Conservation (phyloP, 2,329 filamentous ascomycete species). For the Xylaria multiplex region DNA sequence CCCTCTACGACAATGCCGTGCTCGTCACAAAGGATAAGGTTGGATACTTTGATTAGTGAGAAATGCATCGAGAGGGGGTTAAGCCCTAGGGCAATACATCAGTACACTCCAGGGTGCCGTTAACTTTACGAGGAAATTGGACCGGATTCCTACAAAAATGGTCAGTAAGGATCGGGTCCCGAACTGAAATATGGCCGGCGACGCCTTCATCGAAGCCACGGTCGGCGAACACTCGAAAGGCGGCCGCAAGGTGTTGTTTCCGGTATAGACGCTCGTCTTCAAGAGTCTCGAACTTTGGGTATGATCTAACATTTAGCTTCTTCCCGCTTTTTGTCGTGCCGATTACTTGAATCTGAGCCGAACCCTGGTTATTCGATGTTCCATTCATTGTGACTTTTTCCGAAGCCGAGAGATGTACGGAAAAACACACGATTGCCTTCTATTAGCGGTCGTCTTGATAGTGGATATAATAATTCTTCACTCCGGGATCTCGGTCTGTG, state of each 20-base stretch:
- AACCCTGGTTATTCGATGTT: conserved; percentile 34
- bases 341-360: conserved; percentile 43
- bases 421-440: conserved; percentile 20
- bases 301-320: conserved; percentile 45
- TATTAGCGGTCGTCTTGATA: not conserved
- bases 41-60: conserved; percentile 66
- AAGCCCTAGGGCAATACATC: conserved; percentile 35
- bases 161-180: conserved; percentile 67
- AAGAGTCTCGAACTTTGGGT: conserved; percentile 58
- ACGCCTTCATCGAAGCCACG: conserved; percentile 72
- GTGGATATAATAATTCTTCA: conserved; percentile 31
- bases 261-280: conserved; percentile 67
- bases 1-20: conserved; percentile 67
- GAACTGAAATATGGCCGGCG: conserved; percentile 69
- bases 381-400: conserved; percentile 27
- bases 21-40: conserved; percentile 69
- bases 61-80: conserved; percentile 65
- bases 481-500: conserved; percentile 1
- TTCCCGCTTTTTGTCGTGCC: conserved; percentile 47
- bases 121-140: not conserved
- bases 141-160: conserved; percentile 64
- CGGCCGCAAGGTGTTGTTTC: conserved; percentile 66
- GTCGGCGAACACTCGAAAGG: conserved; percentile 70
- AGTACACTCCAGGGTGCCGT: not conserved
- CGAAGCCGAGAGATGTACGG: conserved; percentile 19